Base-by-base conservation (phyloP, 192 early-diverging fungal species). In the Coemansia sp. region DNA sequence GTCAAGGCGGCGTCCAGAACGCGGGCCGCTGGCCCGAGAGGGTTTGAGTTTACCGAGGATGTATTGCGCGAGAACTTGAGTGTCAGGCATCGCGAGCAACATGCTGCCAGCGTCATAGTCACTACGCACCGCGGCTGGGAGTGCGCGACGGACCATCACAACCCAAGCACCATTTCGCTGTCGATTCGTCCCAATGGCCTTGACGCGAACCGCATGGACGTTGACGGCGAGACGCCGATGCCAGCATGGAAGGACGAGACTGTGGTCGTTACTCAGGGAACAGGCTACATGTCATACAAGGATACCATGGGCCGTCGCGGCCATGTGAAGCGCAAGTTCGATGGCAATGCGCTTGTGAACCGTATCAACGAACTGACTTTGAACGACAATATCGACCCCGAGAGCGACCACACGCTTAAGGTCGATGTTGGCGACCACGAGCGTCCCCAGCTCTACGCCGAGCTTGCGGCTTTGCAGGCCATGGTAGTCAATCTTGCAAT, bases 401-500 rank as follows among this genome's bases (percentile, higher is more conserved):
- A 33, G 1, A 35, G 21, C 31, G 37, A 54, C 29, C 41, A 11
- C 10, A 27, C 37, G 34, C 51, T 39, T 16, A 41, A n/a, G 31
- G 63, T 37, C 56, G 59, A 50, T 34, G 1, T n/a, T 39, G 36
- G 51, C 31, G 17, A 66, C 6, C 9, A 16, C 5, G 29, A 13
- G 21, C 33, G 44, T 6, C 29, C 36, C 2, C 29, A 24, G n/a
- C 42, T 24, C 50, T 74, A 77, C 36, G 80, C 68, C 34, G 62
- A 73, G 14, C 14, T 66, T 10, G 67, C 69, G 10, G 40, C 40
- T 19, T 36, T 75, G 66, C 75, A 72, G 59, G 65, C 80, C 8
- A 69, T 69, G 54, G 21, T 74, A 5, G 41, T 67, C 19, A 77
- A 83, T n/a, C 59, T 83, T 13, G 65, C 64, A 14, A 59, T 83